These are phyloP conservation scores for Mortierella sp. DNA, from an alignment of 371 early-diverging fungal genomes.

Conservation along the genomic window DNA sequence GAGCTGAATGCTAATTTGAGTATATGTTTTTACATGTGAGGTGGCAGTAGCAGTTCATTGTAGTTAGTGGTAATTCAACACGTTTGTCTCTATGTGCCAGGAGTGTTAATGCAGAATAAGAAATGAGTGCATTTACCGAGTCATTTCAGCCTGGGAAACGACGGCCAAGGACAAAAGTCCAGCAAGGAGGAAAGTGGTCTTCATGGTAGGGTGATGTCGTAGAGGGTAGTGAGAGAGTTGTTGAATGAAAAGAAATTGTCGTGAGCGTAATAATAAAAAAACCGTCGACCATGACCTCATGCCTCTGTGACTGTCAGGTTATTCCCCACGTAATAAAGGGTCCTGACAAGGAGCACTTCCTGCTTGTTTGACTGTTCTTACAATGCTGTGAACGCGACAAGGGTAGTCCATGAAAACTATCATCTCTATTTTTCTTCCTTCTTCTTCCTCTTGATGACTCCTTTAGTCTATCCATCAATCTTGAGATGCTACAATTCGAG, in stretches of 20 bases:
- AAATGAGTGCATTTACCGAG: constrained; percentile 25
- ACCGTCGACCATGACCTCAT: neutral
- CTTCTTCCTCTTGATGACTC: too few relatives aligned
- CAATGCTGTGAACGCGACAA: too few relatives aligned
- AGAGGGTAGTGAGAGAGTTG: neutral
- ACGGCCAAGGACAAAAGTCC: constrained; percentile 55
- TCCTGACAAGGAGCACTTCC: too few relatives aligned
- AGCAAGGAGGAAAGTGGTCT: constrained; percentile 35
- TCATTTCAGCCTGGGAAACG: constrained; percentile 46
- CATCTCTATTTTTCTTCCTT: too few relatives aligned
- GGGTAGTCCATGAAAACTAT: too few relatives aligned
- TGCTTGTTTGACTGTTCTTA: too few relatives aligned
- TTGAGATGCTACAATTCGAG: neutral
- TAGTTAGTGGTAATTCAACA: too few relatives aligned
- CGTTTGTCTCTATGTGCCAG: neutral
- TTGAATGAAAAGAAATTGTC: neutral
- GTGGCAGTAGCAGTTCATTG: too few relatives aligned
- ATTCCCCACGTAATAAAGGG: too few relatives aligned
- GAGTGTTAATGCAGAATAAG: neutral
- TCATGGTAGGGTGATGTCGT: constrained; percentile 21
- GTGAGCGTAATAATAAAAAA: neutral
- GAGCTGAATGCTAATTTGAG: constrained; percentile 70
- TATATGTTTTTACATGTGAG: too few relatives aligned
- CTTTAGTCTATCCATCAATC: too few relatives aligned
- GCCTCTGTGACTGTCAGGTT: too few relatives aligned